These are phyloP conservation scores for Aspergillus kassunensis DNA, from an alignment of 495 filamentous ascomycete species.

Conservation along the genomic window DNA sequence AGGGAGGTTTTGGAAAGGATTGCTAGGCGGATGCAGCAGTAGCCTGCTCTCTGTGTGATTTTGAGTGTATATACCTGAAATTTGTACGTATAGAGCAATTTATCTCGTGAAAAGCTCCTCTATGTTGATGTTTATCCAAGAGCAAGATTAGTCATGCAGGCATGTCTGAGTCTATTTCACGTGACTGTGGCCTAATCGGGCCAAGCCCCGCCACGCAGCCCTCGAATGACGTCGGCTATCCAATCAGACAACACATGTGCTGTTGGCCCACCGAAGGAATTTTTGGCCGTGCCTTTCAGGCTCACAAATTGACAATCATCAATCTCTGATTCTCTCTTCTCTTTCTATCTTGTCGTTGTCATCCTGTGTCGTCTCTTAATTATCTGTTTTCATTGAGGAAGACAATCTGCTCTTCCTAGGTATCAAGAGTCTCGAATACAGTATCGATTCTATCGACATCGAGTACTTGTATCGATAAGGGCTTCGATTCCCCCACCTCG, in stretches of 20 bases:
- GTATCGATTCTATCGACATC: neutral
- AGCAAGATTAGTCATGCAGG: conserved; percentile 18
- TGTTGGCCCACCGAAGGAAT: conserved; percentile 27
- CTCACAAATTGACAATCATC: conserved; percentile 3
- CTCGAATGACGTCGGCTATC: conserved; percentile 26
- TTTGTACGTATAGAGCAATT: too few species aligned
- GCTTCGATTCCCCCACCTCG: conserved; percentile 31
- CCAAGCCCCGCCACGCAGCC: conserved; percentile 23
- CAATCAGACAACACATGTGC: conserved; percentile 26
- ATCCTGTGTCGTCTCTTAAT: too few species aligned
- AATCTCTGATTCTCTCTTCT: neutral
- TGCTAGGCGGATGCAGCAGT: conserved; percentile 26
- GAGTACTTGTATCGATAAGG: conserved; percentile 39
- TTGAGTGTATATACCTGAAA: conserved; percentile 1
- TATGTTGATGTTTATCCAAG: too few species aligned
- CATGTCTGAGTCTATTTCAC: conserved; percentile 18
- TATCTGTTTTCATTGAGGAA: too few species aligned
- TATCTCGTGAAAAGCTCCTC: too few species aligned
- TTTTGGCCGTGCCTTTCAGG: conserved; percentile 22
- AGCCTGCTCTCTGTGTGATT: neutral
- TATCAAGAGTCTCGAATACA: too few species aligned
- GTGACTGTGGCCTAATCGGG: conserved; percentile 24
- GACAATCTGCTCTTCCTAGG: too few species aligned
- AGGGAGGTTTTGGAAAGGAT: conserved; percentile 28
- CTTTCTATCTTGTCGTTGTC: neutral